These are phyloP conservation scores for Aspergillus diversus DNA, from an alignment of 495 filamentous ascomycete species.

Conservation along the genomic window DNA sequence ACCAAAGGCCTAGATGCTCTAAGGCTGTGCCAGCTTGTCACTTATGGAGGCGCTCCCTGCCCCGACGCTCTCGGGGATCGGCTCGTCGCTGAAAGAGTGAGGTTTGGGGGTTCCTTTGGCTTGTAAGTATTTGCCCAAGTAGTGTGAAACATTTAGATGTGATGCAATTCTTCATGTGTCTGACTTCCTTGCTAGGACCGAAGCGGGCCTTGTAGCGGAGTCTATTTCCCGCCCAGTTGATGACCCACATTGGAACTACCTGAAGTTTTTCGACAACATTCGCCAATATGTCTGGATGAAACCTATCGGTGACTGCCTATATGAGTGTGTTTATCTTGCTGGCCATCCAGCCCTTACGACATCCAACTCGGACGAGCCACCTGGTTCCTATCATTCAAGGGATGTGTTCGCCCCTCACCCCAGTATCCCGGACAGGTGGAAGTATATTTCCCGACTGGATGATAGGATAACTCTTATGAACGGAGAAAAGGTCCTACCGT, in stretches of 20 bases:
- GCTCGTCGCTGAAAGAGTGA: slow-evolving; percentile 51
- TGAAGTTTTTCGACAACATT: slow-evolving; percentile 52
- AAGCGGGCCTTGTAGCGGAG: slow-evolving; percentile 55
- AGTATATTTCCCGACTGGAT: slow-evolving; percentile 64
- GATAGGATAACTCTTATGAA: slow-evolving; percentile 66
- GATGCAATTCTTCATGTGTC: background rate
- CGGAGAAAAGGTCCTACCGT: slow-evolving; percentile 72
- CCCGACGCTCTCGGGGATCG: slow-evolving; percentile 62
- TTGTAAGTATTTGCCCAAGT: slow-evolving; percentile 39
- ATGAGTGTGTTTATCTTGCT: slow-evolving; percentile 56
- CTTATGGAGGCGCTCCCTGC: slow-evolving; percentile 55
- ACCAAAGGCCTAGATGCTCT: slow-evolving; percentile 50
- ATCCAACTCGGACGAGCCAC: slow-evolving; percentile 57
- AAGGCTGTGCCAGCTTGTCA: slow-evolving; percentile 48
- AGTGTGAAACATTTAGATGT: background rate
- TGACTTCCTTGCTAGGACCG: slow-evolving; percentile 47
- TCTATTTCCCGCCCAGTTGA: slow-evolving; percentile 50
- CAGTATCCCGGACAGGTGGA: slow-evolving; percentile 61
- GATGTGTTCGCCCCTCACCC: slow-evolving; percentile 69
- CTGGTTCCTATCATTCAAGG: slow-evolving; percentile 56
- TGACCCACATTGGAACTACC: slow-evolving; percentile 58
- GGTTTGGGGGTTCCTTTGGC: slow-evolving; percentile 55
- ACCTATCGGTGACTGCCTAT: slow-evolving; percentile 45
- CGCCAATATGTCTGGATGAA: slow-evolving; percentile 54
- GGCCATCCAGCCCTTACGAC: slow-evolving; percentile 54